Evolutionary conservation across 2,329 filamentous ascomycete genomes (phyloP), one percentile per base, ranked within the genome.

Genomic region (Colletotrichum costaricense): DNA sequence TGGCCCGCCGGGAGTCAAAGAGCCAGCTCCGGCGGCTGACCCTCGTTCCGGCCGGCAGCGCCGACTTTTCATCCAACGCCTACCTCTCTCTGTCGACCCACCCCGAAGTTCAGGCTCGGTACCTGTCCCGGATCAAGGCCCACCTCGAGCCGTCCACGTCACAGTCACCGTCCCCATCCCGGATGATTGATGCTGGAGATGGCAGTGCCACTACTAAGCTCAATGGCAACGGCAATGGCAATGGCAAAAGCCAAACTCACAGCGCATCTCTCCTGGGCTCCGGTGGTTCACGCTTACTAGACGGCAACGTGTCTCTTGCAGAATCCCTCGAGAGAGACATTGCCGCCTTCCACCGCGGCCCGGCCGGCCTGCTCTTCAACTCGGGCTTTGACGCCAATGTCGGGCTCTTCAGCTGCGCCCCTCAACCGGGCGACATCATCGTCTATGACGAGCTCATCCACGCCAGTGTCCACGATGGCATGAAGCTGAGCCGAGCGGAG

Each of bases 1-100:
- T 76, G 24, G 62, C 65, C 19, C 75, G 72, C n/a, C 63, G 75
- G 33, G 57, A 80, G 11, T 55, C 78, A 5, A 79, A 81, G 19
- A 81, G 80, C 12, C 83, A 81, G 65, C 81, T 87, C 8, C 85
- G 88, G n/a, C 80, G 78, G 6, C 79, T 89, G 22, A 88, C 82
- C 1, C 80, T 93, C 4, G 89, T 92, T 3, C 93, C 93, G 0
- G 88, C 92, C 1, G 90, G 88, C 24, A 93, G 90, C 26, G 89
- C 92, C 62, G 94, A 97, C 82, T 93, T 97, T 78, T 92, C 92
- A 26, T 95, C 94, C 78, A 93, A 95, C 80, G 90, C 90, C 68
- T 93, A 97, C 79, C 94, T 97, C 72, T 95, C 95, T 62, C 92
- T 95, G 6, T 92, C 94, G 1, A 80, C 79, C 3, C 80, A 84